These are phyloP conservation scores for Aegilops bicornis DNA, from an alignment of 176 grass and related monocot species.

Conservation along the genomic window DNA sequence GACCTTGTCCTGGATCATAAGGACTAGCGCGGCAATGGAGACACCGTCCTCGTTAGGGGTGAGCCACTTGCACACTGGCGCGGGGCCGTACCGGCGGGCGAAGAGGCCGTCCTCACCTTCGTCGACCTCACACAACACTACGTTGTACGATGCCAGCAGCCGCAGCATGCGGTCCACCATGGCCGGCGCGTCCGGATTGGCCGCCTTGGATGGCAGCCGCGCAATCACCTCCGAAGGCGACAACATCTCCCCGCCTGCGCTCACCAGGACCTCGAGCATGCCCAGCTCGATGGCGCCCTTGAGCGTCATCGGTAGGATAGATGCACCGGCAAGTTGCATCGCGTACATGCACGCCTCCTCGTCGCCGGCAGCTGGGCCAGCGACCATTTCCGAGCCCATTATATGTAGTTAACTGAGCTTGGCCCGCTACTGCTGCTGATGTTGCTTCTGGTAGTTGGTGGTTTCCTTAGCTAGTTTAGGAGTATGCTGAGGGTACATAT, in stretches of 20 bases:
- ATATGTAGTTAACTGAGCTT: too few relatives aligned
- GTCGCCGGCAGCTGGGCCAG: neutral
- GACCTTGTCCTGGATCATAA: conserved; percentile 79
- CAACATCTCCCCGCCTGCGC: too few relatives aligned
- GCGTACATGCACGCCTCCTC: neutral
- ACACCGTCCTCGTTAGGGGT: conserved; percentile 75
- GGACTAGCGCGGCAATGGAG: conserved; percentile 68
- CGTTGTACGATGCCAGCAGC: conserved; percentile 65
- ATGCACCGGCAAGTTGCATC: neutral
- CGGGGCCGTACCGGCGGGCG: conserved; percentile 30
- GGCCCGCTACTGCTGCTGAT: too few relatives aligned
- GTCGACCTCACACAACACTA: conserved; percentile 49
- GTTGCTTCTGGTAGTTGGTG: too few relatives aligned
- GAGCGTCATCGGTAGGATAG: neutral
- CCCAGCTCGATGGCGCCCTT: neutral
- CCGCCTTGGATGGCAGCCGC: neutral
- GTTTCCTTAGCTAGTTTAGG: too few relatives aligned
- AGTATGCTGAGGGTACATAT: too few relatives aligned
- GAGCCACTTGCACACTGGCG: conserved; percentile 75
- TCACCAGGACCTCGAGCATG: too few relatives aligned
- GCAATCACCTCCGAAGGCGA: too few relatives aligned
- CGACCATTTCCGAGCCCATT: neutral
- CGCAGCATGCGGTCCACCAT: conserved; percentile 91
- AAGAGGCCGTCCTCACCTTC: conserved; percentile 41
- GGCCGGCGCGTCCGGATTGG: conserved; percentile 41